Conservation (phyloP, 345 rosid genomes). For the Excoecaria agallocha region DNA sequence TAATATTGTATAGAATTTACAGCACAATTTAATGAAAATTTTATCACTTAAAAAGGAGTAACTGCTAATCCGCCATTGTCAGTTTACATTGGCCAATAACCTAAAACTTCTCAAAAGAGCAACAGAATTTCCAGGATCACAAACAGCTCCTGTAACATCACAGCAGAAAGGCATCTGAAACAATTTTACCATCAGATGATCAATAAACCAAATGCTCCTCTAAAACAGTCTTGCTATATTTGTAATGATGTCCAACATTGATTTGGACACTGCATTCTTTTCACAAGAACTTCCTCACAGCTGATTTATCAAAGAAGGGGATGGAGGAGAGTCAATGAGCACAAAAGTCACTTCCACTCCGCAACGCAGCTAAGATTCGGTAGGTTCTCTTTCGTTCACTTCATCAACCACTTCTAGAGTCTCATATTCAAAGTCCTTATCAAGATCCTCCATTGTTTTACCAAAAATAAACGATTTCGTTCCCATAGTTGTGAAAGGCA, state of each 20-base stretch:
- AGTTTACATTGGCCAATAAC: no score
- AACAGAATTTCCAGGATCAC: background rate
- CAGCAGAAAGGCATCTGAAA: background rate
- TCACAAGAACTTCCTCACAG: background rate
- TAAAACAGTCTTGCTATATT: background rate
- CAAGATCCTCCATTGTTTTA: conserved; percentile 58
- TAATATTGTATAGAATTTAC: no score
- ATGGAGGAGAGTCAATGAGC: background rate
- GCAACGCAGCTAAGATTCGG: background rate
- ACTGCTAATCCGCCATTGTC: background rate
- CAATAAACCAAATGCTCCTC: background rate
- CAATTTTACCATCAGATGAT: background rate
- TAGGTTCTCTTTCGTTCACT: background rate
- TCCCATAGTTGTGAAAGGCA: conserved; percentile 97
- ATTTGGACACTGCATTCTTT: background rate
- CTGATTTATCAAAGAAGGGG: background rate
- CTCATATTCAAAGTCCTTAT: conserved; percentile 53
- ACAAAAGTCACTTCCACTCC: background rate
- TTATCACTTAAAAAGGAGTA: no score
- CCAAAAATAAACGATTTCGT: conserved; percentile 67
- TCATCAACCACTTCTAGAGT: conserved; percentile 7
- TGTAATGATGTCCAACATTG: background rate
- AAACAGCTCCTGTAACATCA: background rate
- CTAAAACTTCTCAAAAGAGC: no score
- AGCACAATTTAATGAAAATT: no score